Percentiles rank a stretch among this genome's conserved stretches.
Conservation (phyloP, 768 basidiomycete species). For the Hydnomerulius pinastri region DNA sequence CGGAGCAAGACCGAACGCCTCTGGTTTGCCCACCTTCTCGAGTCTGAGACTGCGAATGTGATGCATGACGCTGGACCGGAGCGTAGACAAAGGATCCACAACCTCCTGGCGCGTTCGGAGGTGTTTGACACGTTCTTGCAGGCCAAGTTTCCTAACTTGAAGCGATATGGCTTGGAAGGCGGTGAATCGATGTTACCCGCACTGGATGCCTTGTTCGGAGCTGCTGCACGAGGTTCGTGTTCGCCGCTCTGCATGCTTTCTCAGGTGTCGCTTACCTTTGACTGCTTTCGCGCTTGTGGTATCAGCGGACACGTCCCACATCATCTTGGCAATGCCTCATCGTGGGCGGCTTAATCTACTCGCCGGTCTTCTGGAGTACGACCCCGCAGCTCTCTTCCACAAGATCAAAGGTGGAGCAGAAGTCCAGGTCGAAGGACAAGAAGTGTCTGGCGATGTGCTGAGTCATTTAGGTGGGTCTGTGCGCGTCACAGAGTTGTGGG, state of each 20-base stretch:
- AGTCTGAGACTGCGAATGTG: conserved; percentile 45
- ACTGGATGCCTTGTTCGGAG: conserved; percentile 71
- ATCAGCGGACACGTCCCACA: conserved; percentile 64
- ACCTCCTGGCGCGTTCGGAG: conserved; percentile 73
- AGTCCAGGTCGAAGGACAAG: conserved; percentile 57
- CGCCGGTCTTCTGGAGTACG: conserved; percentile 70
- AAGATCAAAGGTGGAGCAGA: conserved; percentile 86
- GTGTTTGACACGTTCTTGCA: conserved; percentile 85
- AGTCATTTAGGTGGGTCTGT: conserved; percentile 69
- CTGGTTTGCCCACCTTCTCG: conserved; percentile 88
- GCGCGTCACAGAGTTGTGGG: background rate
- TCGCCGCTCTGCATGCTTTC: background rate
- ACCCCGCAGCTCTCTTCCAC: conserved; percentile 73
- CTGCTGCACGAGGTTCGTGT: conserved; percentile 57
- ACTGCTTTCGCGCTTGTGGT: background rate
- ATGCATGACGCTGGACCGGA: conserved; percentile 31
- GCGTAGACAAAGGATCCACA: conserved; percentile 60
- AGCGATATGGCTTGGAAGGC: conserved; percentile 87
- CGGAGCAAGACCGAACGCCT: conserved; percentile 82
- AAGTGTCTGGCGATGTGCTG: conserved; percentile 81
- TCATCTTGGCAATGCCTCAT: conserved; percentile 86
- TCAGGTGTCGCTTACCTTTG: background rate
- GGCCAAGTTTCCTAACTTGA: conserved; percentile 85
- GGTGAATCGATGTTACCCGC: conserved; percentile 94
- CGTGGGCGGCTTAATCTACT: conserved; percentile 86